A percentile compares a stretch with the other conserved stretches of the same genome.
These are phyloP conservation scores for Ilyonectria sp. DNA, from an alignment of 2,329 filamentous ascomycete genomes.

Conservation along the genomic window DNA sequence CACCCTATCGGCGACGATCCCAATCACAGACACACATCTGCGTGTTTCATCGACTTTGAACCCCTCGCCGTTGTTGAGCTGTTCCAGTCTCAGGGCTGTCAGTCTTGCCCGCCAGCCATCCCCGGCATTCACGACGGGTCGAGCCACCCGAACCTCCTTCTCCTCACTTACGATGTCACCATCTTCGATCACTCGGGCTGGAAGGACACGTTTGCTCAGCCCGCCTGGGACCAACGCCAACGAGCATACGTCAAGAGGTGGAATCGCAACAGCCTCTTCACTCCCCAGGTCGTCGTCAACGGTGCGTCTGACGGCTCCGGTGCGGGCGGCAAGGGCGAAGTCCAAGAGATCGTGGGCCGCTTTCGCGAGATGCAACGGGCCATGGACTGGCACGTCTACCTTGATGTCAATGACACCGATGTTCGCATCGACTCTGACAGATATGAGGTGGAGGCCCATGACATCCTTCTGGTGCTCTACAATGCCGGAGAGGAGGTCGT, in stretches of 20 bases:
- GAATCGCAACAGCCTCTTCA: conserved; percentile 51
- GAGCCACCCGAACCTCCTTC: conserved; percentile 49
- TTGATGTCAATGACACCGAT: conserved; percentile 43
- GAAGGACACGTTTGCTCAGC: conserved; percentile 51
- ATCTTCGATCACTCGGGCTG: conserved; percentile 54
- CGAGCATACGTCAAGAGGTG: conserved; percentile 51
- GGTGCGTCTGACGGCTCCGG: conserved; percentile 48
- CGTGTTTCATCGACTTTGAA: conserved; percentile 53
- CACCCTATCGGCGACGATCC: conserved; percentile 48
- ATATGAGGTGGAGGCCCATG: conserved; percentile 32
- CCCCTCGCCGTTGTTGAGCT: conserved; percentile 53
- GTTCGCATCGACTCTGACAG: conserved; percentile 44
- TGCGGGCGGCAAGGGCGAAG: conserved; percentile 38
- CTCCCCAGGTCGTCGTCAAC: conserved; percentile 51
- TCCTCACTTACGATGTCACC: conserved; percentile 54
- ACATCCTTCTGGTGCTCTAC: conserved; percentile 46
- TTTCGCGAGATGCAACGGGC: conserved; percentile 33
- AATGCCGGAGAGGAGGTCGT: conserved; percentile 46
- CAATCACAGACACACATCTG: conserved; percentile 50
- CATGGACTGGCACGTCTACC: conserved; percentile 40
- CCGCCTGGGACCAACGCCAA: conserved; percentile 52
- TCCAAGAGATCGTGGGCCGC: conserved; percentile 36
- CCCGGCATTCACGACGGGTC: conserved; percentile 49
- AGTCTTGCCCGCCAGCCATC: conserved; percentile 52
- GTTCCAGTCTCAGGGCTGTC: conserved; percentile 54